These are phyloP conservation scores for Chaetoscypha palmicola DNA, from an alignment of 2,329 filamentous ascomycete genomes.

Conservation along the genomic window DNA sequence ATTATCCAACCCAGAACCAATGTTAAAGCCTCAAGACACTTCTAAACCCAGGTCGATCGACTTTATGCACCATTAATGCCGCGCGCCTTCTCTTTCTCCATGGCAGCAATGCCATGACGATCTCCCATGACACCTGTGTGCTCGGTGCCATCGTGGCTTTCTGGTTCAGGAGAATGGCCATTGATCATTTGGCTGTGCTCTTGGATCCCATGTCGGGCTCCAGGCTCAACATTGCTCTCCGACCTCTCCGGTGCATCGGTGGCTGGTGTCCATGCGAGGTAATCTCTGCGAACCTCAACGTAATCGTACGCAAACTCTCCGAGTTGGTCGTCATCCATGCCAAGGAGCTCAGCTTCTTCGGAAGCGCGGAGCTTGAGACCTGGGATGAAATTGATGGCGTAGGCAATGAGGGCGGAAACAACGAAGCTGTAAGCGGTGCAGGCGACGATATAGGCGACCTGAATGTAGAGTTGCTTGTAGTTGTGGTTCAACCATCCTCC, in stretches of 20 bases:
- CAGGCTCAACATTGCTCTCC: constrained; percentile 47
- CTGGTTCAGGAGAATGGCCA: constrained; percentile 40
- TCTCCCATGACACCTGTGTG: constrained; percentile 42
- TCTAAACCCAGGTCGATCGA: too few species aligned
- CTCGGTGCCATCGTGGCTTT: constrained; percentile 32
- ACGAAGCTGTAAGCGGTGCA: constrained; percentile 62
- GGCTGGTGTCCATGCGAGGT: constrained; percentile 78
- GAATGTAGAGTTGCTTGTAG: constrained; percentile 69
- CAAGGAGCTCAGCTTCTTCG: constrained; percentile 75
- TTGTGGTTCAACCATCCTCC: constrained; percentile 73
- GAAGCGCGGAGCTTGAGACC: constrained; percentile 73
- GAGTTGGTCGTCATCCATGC: constrained; percentile 86
- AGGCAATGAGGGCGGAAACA: constrained; percentile 67
- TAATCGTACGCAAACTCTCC: constrained; percentile 89
- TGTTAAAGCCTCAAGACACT: too few species aligned
- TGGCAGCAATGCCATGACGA: constrained; percentile 42
- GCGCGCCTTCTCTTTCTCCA: constrained; percentile 22
- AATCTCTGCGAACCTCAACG: constrained; percentile 81
- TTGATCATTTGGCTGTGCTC: constrained; percentile 62
- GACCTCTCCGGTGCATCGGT: constrained; percentile 52
- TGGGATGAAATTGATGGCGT: constrained; percentile 66
- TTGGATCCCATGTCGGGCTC: constrained; percentile 66
- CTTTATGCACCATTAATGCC: neutral
- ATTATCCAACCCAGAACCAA: too few species aligned
- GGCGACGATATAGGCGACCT: constrained; percentile 69